phyloP scores from a whole-genome alignment of 768 basidiomycete species.

The Punctularia strigosozonata region DNA sequence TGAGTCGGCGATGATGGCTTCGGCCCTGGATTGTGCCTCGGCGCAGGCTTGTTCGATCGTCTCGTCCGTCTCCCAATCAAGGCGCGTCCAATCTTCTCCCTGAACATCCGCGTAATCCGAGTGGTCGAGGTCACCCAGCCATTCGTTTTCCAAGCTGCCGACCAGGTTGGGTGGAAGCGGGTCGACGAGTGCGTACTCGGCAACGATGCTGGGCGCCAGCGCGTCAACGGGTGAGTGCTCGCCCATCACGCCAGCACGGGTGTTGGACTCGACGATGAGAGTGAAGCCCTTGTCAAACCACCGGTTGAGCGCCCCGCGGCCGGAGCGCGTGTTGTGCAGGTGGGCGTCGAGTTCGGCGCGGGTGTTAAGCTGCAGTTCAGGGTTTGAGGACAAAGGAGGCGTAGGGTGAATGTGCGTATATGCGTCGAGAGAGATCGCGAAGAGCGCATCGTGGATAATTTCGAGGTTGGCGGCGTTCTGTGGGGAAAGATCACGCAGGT shows the following conservation, averaged over 20 bases:
- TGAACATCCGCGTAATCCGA: slow-evolving; percentile 6
- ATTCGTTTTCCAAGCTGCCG: slow-evolving; percentile 5
- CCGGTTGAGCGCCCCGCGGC: slow-evolving; percentile 58
- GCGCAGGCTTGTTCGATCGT: slow-evolving; percentile 42
- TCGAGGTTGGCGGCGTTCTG: slow-evolving; percentile 48
- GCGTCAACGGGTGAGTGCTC: slow-evolving; percentile 91
- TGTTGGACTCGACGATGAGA: slow-evolving; percentile 74
- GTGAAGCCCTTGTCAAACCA: slow-evolving; percentile 87
- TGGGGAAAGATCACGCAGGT: slow-evolving; percentile 56
- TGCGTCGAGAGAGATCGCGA: slow-evolving; percentile 75
- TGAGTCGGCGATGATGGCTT: slow-evolving; percentile 56
- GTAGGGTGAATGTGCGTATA: slow-evolving; percentile 38
- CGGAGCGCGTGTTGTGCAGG: slow-evolving; percentile 59
- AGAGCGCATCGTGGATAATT: slow-evolving; percentile 60
- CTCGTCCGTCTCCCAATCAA: slow-evolving; percentile 70
- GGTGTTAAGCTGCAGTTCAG: slow-evolving; percentile 12
- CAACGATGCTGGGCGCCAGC: slow-evolving; percentile 76
- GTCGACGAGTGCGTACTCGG: slow-evolving; percentile 70
- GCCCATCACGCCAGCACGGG: slow-evolving; percentile 76
- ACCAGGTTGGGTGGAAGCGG: slow-evolving; percentile 36
- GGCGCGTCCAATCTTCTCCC: slow-evolving; percentile 36
- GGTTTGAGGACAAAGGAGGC: slow-evolving; percentile 23
- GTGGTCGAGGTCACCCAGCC: slow-evolving; percentile 4
- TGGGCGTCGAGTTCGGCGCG: slow-evolving; percentile 51
- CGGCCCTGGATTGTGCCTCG: slow-evolving; percentile 45